Conservation (phyloP, 1,284 basidiomycete species). For the Wolfiporia cocos region DNA sequence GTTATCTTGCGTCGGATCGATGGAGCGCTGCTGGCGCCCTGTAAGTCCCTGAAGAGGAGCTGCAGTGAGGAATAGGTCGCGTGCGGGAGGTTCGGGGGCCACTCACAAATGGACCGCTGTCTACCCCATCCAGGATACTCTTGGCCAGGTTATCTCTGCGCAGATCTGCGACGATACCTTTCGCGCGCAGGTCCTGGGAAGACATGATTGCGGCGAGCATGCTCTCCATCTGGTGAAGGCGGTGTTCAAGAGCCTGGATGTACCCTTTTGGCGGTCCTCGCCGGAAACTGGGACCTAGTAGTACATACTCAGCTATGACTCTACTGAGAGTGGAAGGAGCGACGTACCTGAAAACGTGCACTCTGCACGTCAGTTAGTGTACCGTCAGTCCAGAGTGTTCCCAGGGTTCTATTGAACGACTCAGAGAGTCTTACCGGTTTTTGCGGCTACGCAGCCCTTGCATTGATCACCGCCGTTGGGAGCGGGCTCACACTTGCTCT, state of each 20-base stretch:
- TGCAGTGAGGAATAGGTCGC: background rate
- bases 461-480: conserved; percentile 42
- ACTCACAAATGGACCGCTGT: conserved; percentile 69
- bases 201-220: conserved; percentile 76
- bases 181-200: conserved; percentile 51
- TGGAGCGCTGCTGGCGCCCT: conserved; percentile 44
- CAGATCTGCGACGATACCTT: conserved; percentile 62
- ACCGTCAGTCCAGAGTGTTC: too few species aligned
- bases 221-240: conserved; percentile 86
- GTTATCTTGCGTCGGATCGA: conserved; percentile 54
- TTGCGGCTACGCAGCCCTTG: conserved; percentile 61
- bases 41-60: conserved; percentile 47
- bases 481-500: conserved; percentile 77
- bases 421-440: conserved; percentile 58
- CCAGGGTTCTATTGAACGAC: too few species aligned
- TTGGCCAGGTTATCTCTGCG: conserved; percentile 64
- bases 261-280: conserved; percentile 85
- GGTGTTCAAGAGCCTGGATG: conserved; percentile 82
- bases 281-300: conserved; percentile 72
- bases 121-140: conserved; percentile 67
- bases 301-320: background rate
- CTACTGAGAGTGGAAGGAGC: background rate
- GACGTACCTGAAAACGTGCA: conserved; percentile 70
- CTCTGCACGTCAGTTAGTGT: conserved; percentile 41
- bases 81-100: background rate